Percentiles rank a stretch among this genome's conserved stretches.
Evolutionary conservation across 2,329 filamentous ascomycete genomes (phyloP).

Genomic region (Alternaria infectoria): DNA sequence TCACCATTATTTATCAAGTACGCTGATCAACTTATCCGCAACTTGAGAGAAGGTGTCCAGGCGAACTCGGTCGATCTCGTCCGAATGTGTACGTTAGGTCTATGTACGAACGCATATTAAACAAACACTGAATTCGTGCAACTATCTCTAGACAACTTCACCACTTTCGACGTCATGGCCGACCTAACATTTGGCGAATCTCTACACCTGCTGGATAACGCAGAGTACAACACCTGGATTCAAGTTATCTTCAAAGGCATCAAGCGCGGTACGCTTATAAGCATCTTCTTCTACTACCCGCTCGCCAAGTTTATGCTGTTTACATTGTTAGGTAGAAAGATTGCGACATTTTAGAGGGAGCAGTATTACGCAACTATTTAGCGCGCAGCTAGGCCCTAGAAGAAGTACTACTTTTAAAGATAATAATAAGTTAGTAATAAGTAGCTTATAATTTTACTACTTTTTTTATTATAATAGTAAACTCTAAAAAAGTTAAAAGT

Average conservation of each 20-base stretch:
- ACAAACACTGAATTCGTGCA: background rate
- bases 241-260: background rate
- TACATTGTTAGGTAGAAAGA: background rate
- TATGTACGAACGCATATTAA: background rate
- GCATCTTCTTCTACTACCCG: background rate
- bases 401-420: too few relatives aligned
- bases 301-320: background rate
- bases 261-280: background rate
- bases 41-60: constrained; percentile 1
- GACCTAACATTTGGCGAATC: constrained; percentile 41
- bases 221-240: constrained; percentile 21
- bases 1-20: background rate
- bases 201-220: constrained; percentile 30
- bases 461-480: too few relatives aligned
- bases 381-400: too few relatives aligned
- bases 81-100: background rate
- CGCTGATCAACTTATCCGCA: background rate
- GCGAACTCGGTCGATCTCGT: background rate
- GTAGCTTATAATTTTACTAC: too few relatives aligned
- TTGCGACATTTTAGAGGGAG: background rate
- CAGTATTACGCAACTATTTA: too few relatives aligned
- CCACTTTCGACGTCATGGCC: constrained; percentile 42
- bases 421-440: too few relatives aligned
- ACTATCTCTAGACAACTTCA: constrained; percentile 36
- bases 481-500: too few relatives aligned